Evolutionary conservation across 306 rosid species (phyloP), one percentile per base, ranked within the genome.

Genomic region (Comarum palustre): DNA sequence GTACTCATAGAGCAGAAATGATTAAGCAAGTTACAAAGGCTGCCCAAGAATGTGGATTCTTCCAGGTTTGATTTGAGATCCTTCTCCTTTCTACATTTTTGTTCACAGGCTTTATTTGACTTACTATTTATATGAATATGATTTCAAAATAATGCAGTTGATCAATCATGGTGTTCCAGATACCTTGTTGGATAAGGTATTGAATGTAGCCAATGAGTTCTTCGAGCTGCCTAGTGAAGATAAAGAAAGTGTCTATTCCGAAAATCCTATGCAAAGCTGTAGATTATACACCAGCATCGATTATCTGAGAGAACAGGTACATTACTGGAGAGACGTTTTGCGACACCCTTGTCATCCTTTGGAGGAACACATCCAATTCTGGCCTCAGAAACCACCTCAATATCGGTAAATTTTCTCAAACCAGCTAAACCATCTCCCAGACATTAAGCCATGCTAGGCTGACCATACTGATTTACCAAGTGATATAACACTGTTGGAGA

Each of bases 261-360:
- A 72, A 22, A 60, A 72, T n/a, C 63, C 73, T 22, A 24, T 22
- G 73, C 41, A 54, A 72, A 65, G 55, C 22, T 72, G 77, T 19
- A 72, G 77, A 43, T 34, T 63, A 15, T 38, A 52, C 32, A 66
- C 74, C 19, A 78, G 64, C 70, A 73, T 72, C 1, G 65, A 78
- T 32, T 39, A 69, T 60, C 39, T 14, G 32, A 68, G 8, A 38
- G 72, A 68, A 38, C n/a, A 47, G 71, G 46, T 27, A 9, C 82
- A 79, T 61, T 50, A 15, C 42, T 79, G 72, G 82, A 68, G 72
- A 50, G 75, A 73, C 46, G 31, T 17, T 29, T 16, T 68, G 42
- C 55, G 60, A 19, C 67, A 48, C 60, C 60, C 36, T 41, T 68
- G 75, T 73, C 78, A 73, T 68, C 78, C 66, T 73, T 9, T 78